A percentile compares a stretch with the other conserved stretches of the same genome.
phyloP scores from a whole-genome alignment of 257 asterid species.

The Orobanche coerulescens region DNA sequence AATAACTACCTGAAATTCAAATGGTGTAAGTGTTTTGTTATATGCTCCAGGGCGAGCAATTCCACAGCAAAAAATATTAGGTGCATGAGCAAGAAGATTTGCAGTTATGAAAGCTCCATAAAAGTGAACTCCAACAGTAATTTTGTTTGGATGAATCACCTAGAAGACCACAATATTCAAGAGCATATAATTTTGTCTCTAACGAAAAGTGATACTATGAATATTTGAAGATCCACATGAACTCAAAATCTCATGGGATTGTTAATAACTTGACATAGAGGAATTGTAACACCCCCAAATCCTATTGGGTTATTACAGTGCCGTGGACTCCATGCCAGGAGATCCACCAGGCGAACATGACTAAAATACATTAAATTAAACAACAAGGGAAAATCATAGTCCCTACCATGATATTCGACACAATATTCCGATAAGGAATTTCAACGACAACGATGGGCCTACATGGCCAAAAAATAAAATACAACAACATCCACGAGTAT shows the following conservation, averaged over 20 bases:
- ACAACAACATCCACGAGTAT: too few relatives aligned
- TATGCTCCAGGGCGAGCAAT: conserved; percentile 99
- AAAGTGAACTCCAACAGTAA: conserved; percentile 94
- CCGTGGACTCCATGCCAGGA: too few relatives aligned
- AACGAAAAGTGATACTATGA: background rate
- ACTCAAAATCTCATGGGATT: background rate
- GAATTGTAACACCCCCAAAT: too few relatives aligned
- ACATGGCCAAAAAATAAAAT: too few relatives aligned
- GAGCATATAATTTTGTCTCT: conserved; percentile 8
- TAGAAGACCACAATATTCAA: conserved; percentile 25
- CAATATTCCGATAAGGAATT: too few relatives aligned
- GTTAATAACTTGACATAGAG: background rate
- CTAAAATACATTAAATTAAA: too few relatives aligned
- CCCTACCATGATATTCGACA: too few relatives aligned
- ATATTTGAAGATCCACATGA: conserved; percentile 6
- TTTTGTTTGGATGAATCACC: conserved; percentile 94
- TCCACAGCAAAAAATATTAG: conserved; percentile 90
- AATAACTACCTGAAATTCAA: conserved; percentile 85
- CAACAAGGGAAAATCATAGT: too few relatives aligned
- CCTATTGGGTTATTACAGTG: too few relatives aligned
- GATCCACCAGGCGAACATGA: too few relatives aligned
- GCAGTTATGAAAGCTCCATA: conserved; percentile 99
- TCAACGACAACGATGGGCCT: too few relatives aligned
- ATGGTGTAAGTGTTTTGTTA: conserved; percentile 97
- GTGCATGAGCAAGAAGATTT: conserved; percentile 96